These are phyloP conservation scores for Diddensiella caesifluorescens DNA, from an alignment of 805 yeast genomes.

Conservation along the genomic window DNA sequence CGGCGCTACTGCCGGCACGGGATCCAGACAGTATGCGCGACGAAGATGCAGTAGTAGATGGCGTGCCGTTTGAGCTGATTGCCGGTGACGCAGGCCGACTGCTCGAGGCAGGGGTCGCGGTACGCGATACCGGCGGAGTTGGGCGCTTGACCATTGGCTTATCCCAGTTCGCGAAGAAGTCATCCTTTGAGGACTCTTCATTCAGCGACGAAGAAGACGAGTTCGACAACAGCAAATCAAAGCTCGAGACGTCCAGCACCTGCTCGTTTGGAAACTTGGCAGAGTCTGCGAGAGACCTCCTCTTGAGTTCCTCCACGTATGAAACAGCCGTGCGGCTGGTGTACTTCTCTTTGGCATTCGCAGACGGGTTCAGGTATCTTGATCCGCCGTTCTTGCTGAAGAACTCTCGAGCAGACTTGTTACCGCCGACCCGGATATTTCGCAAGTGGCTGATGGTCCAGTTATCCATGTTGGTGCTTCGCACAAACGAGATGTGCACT, in stretches of 20 bases:
- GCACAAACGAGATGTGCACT: slow-evolving; percentile 92
- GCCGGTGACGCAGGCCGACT: slow-evolving; percentile 21
- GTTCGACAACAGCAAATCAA: slow-evolving; percentile 20
- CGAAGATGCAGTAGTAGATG: slow-evolving; percentile 19
- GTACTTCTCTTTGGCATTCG: slow-evolving; percentile 72
- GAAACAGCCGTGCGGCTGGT: slow-evolving; percentile 71
- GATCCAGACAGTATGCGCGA: slow-evolving; percentile 8
- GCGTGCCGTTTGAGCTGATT: slow-evolving; percentile 3
- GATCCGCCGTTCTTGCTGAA: slow-evolving; percentile 83
- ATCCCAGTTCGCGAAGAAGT: slow-evolving; percentile 88
- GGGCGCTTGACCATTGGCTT: slow-evolving; percentile 51
- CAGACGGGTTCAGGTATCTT: slow-evolving; percentile 49
- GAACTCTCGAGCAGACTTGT: slow-evolving; percentile 76
- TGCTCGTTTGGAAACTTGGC: slow-evolving; percentile 66
- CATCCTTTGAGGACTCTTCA: slow-evolving; percentile 45
- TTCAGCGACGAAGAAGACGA: slow-evolving; percentile 17
- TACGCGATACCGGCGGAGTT: slow-evolving; percentile 40
- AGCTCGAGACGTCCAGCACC: slow-evolving; percentile 49
- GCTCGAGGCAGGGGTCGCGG: slow-evolving; percentile 29
- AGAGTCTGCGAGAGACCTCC: slow-evolving; percentile 62
- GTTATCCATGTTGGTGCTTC: slow-evolving; percentile 84
- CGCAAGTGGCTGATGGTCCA: slow-evolving; percentile 91
- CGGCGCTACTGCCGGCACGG: slow-evolving; percentile 12
- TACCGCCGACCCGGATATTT: slow-evolving; percentile 91
- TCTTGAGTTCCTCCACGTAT: slow-evolving; percentile 74